Percentiles rank a stretch among this genome's conserved stretches.
Evolutionary conservation across 352 stramenopile species (phyloP).

Genomic region (Phytophthora multivora): DNA sequence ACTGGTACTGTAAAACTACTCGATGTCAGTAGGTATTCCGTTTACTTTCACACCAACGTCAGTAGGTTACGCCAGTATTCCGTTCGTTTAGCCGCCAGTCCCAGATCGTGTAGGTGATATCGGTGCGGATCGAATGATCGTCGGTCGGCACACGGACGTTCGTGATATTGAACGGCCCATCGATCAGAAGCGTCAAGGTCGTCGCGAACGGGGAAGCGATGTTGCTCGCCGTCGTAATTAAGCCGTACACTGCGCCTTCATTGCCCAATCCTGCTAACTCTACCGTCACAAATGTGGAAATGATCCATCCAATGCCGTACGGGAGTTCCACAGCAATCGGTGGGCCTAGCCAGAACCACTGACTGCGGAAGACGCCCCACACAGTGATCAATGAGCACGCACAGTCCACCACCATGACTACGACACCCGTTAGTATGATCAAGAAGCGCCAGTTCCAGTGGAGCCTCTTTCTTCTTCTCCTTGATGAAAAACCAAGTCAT

Average conservation of each 20-base stretch:
- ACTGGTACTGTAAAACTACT: too few species aligned
- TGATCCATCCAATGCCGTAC: conserved; percentile 32
- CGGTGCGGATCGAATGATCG: neutral
- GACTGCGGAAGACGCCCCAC: neutral
- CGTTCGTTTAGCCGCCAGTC: too few species aligned
- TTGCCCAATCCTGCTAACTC: neutral
- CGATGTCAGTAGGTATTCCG: too few species aligned
- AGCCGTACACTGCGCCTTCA: conserved; percentile 5
- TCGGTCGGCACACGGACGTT: conserved; percentile 11
- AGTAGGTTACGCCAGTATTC: too few species aligned
- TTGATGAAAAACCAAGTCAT: conserved; percentile 40
- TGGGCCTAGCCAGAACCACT: neutral
- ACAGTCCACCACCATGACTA: neutral
- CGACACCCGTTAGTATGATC: neutral
- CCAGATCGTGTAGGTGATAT: neutral
- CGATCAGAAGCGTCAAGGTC: conserved; percentile 35
- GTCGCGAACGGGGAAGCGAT: conserved; percentile 39
- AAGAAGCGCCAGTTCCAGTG: neutral
- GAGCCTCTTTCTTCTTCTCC: conserved; percentile 21
- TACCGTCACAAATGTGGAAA: neutral
- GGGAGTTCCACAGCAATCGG: conserved; percentile 21
- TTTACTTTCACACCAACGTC: too few species aligned
- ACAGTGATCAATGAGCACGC: neutral
- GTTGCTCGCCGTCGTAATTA: conserved; percentile 44
- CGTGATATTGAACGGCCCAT: conserved; percentile 31